Percentiles rank a stretch among this genome's conserved stretches.
Conservation (phyloP, 441 rosid genomes). For the Eutrema salsugineum region DNA sequence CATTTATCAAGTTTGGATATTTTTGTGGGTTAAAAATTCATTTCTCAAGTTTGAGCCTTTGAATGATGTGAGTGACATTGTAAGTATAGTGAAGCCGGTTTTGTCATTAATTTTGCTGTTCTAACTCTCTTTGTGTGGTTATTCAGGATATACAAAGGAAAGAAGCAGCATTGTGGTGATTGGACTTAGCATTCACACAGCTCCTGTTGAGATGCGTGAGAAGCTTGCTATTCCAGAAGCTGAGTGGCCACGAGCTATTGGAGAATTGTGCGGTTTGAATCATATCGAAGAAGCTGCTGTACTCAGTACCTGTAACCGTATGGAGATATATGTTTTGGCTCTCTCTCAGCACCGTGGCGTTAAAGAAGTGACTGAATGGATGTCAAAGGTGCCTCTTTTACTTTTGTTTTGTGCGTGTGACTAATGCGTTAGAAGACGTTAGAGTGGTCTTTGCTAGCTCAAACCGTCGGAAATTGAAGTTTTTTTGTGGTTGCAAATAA, state of each 20-base stretch:
- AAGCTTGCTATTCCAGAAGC: conserved; percentile 98
- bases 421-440: neutral
- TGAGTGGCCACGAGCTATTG: conserved; percentile 95
- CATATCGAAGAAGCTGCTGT: conserved; percentile 98
- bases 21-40: neutral
- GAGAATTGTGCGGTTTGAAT: conserved; percentile 77
- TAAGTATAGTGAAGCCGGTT: neutral
- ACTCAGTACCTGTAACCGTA: conserved; percentile 97
- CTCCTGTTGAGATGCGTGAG: conserved; percentile 97
- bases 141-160: conserved; percentile 87
- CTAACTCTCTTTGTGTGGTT: conserved; percentile 8
- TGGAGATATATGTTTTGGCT: conserved; percentile 96
- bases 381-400: conserved; percentile 71
- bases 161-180: conserved; percentile 88
- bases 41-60: neutral
- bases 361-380: conserved; percentile 96
- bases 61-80: neutral
- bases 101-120: neutral
- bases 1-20: neutral
- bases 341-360: conserved; percentile 95
- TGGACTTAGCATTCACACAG: conserved; percentile 88
- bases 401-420: neutral
- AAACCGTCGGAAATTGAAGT: neutral
- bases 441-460: neutral
- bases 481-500: neutral